A percentile compares a stretch with the other conserved stretches of the same genome.
Evolutionary conservation across 2,329 filamentous ascomycete species (phyloP).

Genomic region (Ceratocystiopsis brevicomis): DNA sequence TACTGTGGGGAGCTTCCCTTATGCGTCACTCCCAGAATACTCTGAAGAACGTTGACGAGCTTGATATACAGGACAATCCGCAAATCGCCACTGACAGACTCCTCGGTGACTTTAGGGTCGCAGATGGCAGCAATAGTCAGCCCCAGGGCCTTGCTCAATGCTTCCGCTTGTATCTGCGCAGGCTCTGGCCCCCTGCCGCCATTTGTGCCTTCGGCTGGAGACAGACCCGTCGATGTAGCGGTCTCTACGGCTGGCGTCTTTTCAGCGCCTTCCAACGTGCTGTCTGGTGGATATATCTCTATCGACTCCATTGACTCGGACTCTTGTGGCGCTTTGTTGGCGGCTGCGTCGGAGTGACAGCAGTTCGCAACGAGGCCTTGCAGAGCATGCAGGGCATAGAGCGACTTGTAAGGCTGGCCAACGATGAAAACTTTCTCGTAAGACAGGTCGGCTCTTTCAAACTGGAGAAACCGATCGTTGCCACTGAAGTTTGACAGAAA

Average conservation of each 20-base stretch:
- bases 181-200: too few relatives aligned
- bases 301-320: too few relatives aligned
- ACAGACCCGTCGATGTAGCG: too few relatives aligned
- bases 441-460: slow-evolving; percentile 33
- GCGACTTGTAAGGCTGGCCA: slow-evolving; percentile 49
- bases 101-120: slow-evolving; percentile 31
- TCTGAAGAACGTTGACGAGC: slow-evolving; percentile 33
- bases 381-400: slow-evolving; percentile 55
- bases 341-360: too few relatives aligned
- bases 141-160: slow-evolving; percentile 25
- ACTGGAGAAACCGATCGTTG: slow-evolving; percentile 40
- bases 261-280: too few relatives aligned
- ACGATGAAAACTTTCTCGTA: slow-evolving; percentile 47
- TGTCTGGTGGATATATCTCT: too few relatives aligned
- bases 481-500: slow-evolving; percentile 55
- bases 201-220: too few relatives aligned
- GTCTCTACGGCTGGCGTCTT: too few relatives aligned
- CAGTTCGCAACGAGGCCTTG: slow-evolving; percentile 25
- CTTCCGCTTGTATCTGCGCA: too few relatives aligned
- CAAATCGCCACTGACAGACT: slow-evolving; percentile 23
- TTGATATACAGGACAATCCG: slow-evolving; percentile 30
- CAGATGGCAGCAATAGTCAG: slow-evolving; percentile 43
- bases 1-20: slow-evolving; percentile 14
- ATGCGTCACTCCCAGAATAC: too few relatives aligned
- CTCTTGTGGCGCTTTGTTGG: too few relatives aligned